These are phyloP conservation scores for Trifolium fragiferum DNA, from an alignment of 306 rosid species.

Conservation along the genomic window DNA sequence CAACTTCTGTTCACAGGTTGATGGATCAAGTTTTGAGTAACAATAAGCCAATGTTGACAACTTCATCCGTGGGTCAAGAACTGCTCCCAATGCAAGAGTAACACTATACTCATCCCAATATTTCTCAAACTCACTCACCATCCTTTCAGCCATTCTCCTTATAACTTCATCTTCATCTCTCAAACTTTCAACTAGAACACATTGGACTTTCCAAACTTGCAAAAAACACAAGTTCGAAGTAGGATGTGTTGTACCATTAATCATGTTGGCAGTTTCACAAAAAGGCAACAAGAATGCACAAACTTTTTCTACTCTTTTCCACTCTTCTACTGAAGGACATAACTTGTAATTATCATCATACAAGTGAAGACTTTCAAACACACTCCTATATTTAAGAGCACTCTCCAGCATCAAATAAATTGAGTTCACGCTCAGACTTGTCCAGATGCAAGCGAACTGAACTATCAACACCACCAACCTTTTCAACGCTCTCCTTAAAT, in stretches of 20 bases:
- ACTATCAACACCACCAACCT: conserved; percentile 12
- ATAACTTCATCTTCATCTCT: background rate
- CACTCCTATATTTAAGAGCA: background rate
- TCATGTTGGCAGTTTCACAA: background rate
- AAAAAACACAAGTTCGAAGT: background rate
- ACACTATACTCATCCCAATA: background rate
- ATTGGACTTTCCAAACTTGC: background rate
- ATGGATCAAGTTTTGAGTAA: background rate
- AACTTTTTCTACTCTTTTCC: background rate
- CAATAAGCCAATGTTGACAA: background rate
- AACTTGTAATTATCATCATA: background rate
- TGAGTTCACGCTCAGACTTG: background rate
- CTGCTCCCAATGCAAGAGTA: background rate
- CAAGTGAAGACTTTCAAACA: conserved; percentile 1
- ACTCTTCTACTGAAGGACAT: conserved; percentile 10
- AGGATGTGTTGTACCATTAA: background rate
- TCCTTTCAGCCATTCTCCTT: background rate
- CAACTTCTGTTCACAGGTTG: background rate
- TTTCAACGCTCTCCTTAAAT: background rate
- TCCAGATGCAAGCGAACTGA: background rate
- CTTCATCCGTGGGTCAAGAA: background rate
- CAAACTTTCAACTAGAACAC: background rate
- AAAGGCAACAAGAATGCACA: background rate
- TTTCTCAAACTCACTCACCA: background rate
- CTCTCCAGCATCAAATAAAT: conserved; percentile 17